These are phyloP conservation scores for Antrodiella citrinella DNA, from an alignment of 768 basidiomycete species.

Conservation along the genomic window DNA sequence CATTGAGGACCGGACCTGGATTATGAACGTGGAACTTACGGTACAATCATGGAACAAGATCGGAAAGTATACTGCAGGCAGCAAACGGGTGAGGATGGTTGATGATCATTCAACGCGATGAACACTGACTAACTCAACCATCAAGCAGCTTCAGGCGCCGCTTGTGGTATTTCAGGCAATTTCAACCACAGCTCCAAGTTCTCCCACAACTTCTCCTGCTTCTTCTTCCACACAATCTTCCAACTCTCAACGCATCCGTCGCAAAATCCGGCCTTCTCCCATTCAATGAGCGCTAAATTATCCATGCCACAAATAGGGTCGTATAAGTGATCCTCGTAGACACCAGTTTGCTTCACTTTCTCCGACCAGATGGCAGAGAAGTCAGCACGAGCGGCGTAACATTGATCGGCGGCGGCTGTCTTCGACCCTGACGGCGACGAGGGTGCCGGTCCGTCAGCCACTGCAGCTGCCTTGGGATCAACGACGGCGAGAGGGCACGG, in stretches of 20 bases:
- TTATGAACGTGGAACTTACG: too few species aligned
- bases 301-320: conserved; percentile 31
- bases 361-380: conserved; percentile 10
- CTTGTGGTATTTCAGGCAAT: conserved; percentile 1
- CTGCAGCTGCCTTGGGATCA: not conserved
- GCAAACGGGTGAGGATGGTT: too few species aligned
- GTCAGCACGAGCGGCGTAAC: conserved; percentile 9
- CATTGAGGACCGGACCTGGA: too few species aligned
- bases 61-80: too few species aligned
- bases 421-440: conserved; percentile 1
- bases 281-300: conserved; percentile 21
- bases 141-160: too few species aligned
- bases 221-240: conserved; percentile 21
- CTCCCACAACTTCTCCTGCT: conserved; percentile 25
- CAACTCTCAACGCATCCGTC: conserved; percentile 23
- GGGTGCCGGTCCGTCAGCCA: not conserved
- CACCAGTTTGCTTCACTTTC: conserved; percentile 12
- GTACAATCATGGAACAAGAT: too few species aligned
- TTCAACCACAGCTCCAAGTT: conserved; percentile 23
- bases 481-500: conserved; percentile 14
- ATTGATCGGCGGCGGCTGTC: conserved; percentile 2
- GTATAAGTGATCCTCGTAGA: conserved; percentile 23
- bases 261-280: conserved; percentile 27
- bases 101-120: too few species aligned
- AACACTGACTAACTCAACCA: too few species aligned